Conservation (phyloP, 345 rosid species). For the Mangifera indica region DNA sequence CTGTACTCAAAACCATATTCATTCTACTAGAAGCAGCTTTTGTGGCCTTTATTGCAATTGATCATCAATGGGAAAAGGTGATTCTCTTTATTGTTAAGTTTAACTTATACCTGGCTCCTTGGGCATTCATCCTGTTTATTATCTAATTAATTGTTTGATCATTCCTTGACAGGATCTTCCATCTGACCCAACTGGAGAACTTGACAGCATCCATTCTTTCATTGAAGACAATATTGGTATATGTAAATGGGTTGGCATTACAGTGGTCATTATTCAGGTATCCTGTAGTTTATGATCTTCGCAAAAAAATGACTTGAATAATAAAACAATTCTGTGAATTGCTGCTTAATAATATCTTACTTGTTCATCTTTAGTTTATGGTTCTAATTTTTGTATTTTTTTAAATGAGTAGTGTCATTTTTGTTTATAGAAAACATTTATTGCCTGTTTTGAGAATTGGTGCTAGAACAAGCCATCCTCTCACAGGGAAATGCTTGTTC, state of each 20-base stretch:
- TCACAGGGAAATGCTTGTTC: neutral
- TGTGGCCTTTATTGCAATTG: slow-evolving; percentile 78
- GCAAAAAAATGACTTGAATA: neutral
- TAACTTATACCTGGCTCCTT: neutral
- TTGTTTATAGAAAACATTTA: too few relatives aligned
- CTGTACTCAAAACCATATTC: slow-evolving; percentile 58
- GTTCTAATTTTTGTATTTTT: neutral
- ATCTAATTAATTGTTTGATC: neutral
- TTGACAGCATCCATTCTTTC: slow-evolving; percentile 61
- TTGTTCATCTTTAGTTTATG: neutral
- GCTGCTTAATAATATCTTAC: neutral
- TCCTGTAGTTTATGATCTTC: neutral
- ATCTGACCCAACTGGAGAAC: slow-evolving; percentile 85
- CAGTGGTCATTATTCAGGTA: slow-evolving; percentile 72
- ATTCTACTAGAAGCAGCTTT: slow-evolving; percentile 71
- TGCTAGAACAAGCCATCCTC: neutral
- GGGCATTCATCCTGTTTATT: neutral
- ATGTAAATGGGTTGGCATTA: slow-evolving; percentile 83
- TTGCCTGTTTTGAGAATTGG: neutral
- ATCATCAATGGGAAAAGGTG: slow-evolving; percentile 83
- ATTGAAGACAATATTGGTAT: slow-evolving; percentile 63
- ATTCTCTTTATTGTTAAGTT: slow-evolving; percentile 13
- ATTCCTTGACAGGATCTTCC: slow-evolving; percentile 69
- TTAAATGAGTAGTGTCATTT: neutral
- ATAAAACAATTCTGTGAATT: neutral